These are phyloP conservation scores for Didymella segeticola DNA, from an alignment of 2,329 filamentous ascomycete genomes.

Conservation along the genomic window DNA sequence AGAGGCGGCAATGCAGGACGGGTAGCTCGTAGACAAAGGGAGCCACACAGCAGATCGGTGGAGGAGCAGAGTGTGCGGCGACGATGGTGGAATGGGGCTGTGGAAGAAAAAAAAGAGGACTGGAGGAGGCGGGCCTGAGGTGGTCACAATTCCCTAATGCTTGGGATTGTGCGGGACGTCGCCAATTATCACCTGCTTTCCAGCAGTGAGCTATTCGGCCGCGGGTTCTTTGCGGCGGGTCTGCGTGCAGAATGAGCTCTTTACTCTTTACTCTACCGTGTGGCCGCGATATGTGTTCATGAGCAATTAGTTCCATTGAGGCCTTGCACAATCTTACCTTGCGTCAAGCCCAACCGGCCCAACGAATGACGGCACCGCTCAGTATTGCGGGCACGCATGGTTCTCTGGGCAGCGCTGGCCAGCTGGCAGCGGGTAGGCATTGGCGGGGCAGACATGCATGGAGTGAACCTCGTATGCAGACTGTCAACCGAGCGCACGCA, in stretches of 20 bases:
- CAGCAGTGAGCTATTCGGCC: conserved; percentile 45
- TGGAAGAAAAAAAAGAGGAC: conserved; percentile 34
- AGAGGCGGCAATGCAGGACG: conserved; percentile 51
- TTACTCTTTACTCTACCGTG: conserved; percentile 38
- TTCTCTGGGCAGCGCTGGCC: conserved; percentile 44
- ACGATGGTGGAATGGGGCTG: conserved; percentile 38
- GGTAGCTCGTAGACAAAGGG: conserved; percentile 42
- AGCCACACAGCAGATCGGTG: conserved; percentile 45
- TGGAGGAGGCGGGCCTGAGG: conserved; percentile 42
- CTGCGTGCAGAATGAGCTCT: conserved; percentile 42
- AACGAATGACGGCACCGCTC: conserved; percentile 40
- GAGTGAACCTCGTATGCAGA: conserved; percentile 17
- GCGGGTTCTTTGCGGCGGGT: conserved; percentile 36
- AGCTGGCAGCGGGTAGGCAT: conserved; percentile 41
- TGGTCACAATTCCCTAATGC: conserved; percentile 44
- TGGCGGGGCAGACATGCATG: conserved; percentile 42
- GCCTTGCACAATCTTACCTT: conserved; percentile 47
- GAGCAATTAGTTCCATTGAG: conserved; percentile 47
- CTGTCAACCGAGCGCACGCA: conserved; percentile 30
- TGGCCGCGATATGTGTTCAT: conserved; percentile 45
- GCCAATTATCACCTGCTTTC: conserved; percentile 48
- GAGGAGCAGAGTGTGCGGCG: conserved; percentile 33
- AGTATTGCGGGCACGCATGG: conserved; percentile 45
- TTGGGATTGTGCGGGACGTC: conserved; percentile 39
- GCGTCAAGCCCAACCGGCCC: conserved; percentile 37